Evolutionary conservation across 257 asterid genomes (phyloP).

Genomic region (Solanum pennellii): DNA sequence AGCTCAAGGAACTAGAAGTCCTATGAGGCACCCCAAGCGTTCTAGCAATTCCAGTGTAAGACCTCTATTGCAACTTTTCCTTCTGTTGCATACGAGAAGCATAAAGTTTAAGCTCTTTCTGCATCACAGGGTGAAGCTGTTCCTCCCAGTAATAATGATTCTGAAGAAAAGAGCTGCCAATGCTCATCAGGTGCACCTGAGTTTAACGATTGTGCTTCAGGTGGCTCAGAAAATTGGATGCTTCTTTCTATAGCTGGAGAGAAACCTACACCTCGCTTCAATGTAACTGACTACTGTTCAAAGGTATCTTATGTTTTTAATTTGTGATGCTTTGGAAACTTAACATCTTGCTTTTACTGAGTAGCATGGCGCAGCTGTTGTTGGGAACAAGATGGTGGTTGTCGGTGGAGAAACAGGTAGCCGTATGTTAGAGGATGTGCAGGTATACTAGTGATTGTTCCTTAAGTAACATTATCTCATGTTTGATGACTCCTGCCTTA

Average conservation of each 20-base stretch:
- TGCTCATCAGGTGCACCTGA: conserved; percentile 55
- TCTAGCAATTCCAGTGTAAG: conserved; percentile 44
- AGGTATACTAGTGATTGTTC: conserved; percentile 31
- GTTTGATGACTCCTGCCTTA: background rate
- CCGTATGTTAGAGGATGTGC: conserved; percentile 86
- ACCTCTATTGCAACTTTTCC: background rate
- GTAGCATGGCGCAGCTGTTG: conserved; percentile 96
- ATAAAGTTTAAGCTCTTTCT: conserved; percentile 8
- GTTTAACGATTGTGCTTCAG: conserved; percentile 61
- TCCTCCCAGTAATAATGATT: conserved; percentile 24
- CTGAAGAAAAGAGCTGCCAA: conserved; percentile 51
- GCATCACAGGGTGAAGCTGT: conserved; percentile 54
- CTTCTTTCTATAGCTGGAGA: conserved; percentile 80
- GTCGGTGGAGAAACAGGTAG: conserved; percentile 91
- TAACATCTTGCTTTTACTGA: conserved; percentile 8
- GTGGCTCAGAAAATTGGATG: conserved; percentile 92
- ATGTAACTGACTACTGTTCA: conserved; percentile 30
- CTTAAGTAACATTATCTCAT: background rate
- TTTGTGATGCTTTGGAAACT: background rate
- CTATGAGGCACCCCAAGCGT: conserved; percentile 68
- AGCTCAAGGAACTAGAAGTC: conserved; percentile 80
- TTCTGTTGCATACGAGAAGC: background rate
- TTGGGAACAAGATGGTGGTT: conserved; percentile 95
- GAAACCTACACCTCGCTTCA: conserved; percentile 80
- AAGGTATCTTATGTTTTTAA: background rate